Conservation (phyloP, 1,284 basidiomycete species). For the Boletus mariae region DNA sequence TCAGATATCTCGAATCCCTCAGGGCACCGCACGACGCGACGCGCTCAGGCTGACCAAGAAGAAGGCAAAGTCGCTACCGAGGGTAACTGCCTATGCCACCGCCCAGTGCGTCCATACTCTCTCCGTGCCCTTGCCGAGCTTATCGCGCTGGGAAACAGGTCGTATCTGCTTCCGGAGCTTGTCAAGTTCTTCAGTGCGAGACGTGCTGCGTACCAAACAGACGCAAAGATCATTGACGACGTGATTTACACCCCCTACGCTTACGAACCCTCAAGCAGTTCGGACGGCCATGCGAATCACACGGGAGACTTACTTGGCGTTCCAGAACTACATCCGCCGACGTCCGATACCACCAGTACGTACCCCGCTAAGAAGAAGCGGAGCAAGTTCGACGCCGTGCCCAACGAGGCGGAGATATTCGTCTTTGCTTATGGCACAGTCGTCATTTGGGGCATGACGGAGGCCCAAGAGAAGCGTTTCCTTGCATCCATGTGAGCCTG, state of each 20-base stretch:
- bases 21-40: constrained; percentile 89
- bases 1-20: constrained; percentile 88
- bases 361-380: constrained; percentile 42
- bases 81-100: constrained; percentile 94
- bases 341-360: constrained; percentile 34
- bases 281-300: constrained; percentile 25
- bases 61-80: constrained; percentile 89
- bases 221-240: constrained; percentile 78
- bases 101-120: constrained; percentile 59
- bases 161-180: constrained; percentile 84
- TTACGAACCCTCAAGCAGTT: constrained; percentile 46
- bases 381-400: constrained; percentile 62
- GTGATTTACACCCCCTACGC: constrained; percentile 82
- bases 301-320: constrained; percentile 72
- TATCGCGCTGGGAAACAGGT: constrained; percentile 42
- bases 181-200: constrained; percentile 87
- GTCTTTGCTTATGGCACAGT: constrained; percentile 92
- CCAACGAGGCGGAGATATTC: constrained; percentile 84
- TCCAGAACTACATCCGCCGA: constrained; percentile 51
- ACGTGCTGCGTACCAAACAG: constrained; percentile 77
- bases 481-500: constrained; percentile 77
- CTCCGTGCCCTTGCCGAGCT: not conserved
- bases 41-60: constrained; percentile 88
- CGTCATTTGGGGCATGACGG: constrained; percentile 97
- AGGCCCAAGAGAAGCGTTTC: constrained; percentile 86